Conservation (phyloP, 805 yeast genomes). For the Yamadazyma nakazawae region DNA sequence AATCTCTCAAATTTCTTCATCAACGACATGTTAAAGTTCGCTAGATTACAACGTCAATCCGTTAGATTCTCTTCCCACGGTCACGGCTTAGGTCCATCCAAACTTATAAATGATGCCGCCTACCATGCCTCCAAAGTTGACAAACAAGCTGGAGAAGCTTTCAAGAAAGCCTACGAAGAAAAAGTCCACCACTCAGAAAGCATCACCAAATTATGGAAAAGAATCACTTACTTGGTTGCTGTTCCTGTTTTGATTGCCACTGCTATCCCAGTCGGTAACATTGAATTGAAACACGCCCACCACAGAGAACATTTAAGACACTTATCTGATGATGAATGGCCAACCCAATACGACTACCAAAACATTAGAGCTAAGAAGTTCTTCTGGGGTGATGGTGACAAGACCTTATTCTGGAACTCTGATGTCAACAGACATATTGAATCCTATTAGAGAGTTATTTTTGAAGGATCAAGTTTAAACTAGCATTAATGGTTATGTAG, state of each 20-base stretch:
- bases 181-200: conserved; percentile 75
- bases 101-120: conserved; percentile 38
- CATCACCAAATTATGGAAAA: conserved; percentile 81
- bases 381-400: conserved; percentile 99
- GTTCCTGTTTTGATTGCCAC: conserved; percentile 76
- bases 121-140: conserved; percentile 36
- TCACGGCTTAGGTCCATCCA: conserved; percentile 40
- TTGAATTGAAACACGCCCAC: conserved; percentile 85
- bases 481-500: background rate
- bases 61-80: conserved; percentile 40
- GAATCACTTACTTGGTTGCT: conserved; percentile 75
- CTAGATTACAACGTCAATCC: conserved; percentile 33
- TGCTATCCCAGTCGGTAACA: conserved; percentile 74
- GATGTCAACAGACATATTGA: conserved; percentile 83
- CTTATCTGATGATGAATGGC: conserved; percentile 89
- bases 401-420: conserved; percentile 95
- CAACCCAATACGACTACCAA: conserved; percentile 84
- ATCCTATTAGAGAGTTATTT: conserved; percentile 9
- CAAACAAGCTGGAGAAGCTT: conserved; percentile 69
- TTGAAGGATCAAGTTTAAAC: background rate
- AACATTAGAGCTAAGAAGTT: conserved; percentile 83
- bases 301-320: conserved; percentile 78
- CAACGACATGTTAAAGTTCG: conserved; percentile 30
- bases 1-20: conserved; percentile 18
- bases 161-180: conserved; percentile 57